Conservation (phyloP, 805 yeast genomes). For the Lipomyces starkeyi region DNA sequence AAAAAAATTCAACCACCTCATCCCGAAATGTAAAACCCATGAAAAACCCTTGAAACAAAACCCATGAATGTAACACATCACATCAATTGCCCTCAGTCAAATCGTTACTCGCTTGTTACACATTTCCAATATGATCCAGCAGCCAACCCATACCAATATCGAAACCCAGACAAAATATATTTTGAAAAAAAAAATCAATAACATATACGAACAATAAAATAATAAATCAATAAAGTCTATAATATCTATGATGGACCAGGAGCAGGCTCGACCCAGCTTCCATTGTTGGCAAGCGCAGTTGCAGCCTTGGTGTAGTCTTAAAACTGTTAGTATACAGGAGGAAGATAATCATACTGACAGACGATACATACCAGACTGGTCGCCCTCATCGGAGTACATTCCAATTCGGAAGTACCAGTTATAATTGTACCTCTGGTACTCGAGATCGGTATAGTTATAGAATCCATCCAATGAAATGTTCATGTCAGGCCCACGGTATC, state of each 20-base stretch:
- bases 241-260: slow-evolving; percentile 34
- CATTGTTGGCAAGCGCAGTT: slow-evolving; percentile 33
- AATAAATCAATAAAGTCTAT: not conserved
- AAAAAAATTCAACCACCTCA: not conserved
- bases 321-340: not conserved
- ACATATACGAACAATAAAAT: not conserved
- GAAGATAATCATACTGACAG: not conserved
- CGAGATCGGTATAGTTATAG: slow-evolving; percentile 26
- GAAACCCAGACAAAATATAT: not conserved
- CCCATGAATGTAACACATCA: not conserved
- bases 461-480: slow-evolving; percentile 52
- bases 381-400: slow-evolving; percentile 37
- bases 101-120: not conserved
- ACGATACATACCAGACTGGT: slow-evolving; percentile 25
- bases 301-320: slow-evolving; percentile 38
- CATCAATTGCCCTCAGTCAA: not conserved
- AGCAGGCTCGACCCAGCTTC: slow-evolving; percentile 37
- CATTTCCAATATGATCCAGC: not conserved
- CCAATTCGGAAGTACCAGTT: slow-evolving; percentile 37
- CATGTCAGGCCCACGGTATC: slow-evolving; percentile 62
- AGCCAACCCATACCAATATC: not conserved
- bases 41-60: not conserved
- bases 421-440: slow-evolving; percentile 32
- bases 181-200: not conserved
- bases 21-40: not conserved